Evolutionary conservation across 2,329 filamentous ascomycete genomes (phyloP), one percentile per base, ranked within the genome.

Genomic region (Chaetomium olivaceum): DNA sequence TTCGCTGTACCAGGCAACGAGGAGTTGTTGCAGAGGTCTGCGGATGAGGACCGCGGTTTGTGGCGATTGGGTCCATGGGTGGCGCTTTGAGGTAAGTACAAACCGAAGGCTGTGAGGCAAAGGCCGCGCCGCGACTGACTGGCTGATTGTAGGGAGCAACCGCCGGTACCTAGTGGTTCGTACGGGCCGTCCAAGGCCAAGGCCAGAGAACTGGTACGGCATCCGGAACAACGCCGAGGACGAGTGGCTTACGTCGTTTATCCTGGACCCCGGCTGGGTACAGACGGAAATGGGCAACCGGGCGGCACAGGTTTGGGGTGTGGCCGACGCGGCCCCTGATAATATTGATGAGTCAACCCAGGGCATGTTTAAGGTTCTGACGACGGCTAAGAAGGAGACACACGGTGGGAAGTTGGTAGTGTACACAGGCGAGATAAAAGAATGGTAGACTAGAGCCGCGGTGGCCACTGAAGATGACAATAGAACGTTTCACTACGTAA

Each of bases 181-280:
- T 84, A 86, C 65, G 82, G 78, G 0, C 70, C 79, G 1, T 77
- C 76, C 60, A 85, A 85, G 70, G 73, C 76, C 1, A 75, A 69
- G 6, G 4, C 58, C n/a, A n/a, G n/a, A n/a, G 8, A 31, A 58
- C 39, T 69, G 65, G 66, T 68, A 62, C 36, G 56, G 59, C 36
- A 16, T 67, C 7, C 21, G 57, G 11, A 63, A 67, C 46, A 59
- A 70, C 46, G 46, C 36, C 8, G 69, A 69, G 43, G 69, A 70
- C 27, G 55, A 65, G 3, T 69, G 67, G 65, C 54, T 70, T 19
- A 58, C 58, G 23, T 46, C 61, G 2, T 64, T 67, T 29, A 14
- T 51, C 25, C 19, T 66, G 56, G 62, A 65, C 39, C 69, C 69
- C 5, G 67, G 70, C 21, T 68, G 67, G 69, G 69, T 71, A 1